Conservation (phyloP, 768 basidiomycete genomes). For the Cyathus striatus region DNA sequence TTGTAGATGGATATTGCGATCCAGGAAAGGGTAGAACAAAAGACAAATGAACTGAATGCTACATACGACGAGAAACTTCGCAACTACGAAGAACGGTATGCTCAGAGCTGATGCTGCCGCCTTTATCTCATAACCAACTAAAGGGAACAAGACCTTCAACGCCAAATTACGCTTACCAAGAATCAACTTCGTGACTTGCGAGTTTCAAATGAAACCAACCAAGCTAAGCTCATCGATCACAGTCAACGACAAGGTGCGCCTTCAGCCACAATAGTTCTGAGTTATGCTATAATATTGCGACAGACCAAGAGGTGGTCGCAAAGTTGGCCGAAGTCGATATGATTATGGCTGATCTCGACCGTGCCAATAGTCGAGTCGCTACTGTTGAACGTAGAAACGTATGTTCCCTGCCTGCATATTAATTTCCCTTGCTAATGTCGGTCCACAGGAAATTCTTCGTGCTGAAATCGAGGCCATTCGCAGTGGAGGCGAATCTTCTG, state of each 20-base stretch:
- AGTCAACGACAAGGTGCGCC: conserved; percentile 78
- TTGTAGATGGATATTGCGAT: conserved; percentile 91
- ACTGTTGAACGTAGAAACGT: conserved; percentile 93
- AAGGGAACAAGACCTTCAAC: conserved; percentile 89
- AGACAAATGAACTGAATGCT: conserved; percentile 95
- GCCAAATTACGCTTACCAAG: conserved; percentile 86
- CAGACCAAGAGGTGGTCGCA: conserved; percentile 88
- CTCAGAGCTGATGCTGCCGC: too few relatives aligned
- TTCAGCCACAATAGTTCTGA: too few relatives aligned
- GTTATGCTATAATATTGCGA: too few relatives aligned
- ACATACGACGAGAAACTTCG: conserved; percentile 94
- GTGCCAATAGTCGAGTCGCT: conserved; percentile 91
- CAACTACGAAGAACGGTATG: conserved; percentile 93
- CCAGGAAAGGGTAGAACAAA: conserved; percentile 81
- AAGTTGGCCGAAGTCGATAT: conserved; percentile 93
- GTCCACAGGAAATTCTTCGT: conserved; percentile 77
- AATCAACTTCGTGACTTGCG: conserved; percentile 88
- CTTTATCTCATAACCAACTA: too few relatives aligned
- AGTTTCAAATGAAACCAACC: conserved; percentile 85
- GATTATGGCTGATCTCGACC: conserved; percentile 89
- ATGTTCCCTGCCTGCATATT: conserved; percentile 13
- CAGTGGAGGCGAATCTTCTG: conserved; percentile 68
- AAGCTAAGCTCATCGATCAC: conserved; percentile 89
- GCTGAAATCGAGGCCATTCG: conserved; percentile 92
- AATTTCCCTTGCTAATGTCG: conserved; percentile 2